Evolutionary conservation across 2,329 filamentous ascomycete genomes (phyloP), one percentile per base, ranked within the genome.

Genomic region (Epichloe amarillans): DNA sequence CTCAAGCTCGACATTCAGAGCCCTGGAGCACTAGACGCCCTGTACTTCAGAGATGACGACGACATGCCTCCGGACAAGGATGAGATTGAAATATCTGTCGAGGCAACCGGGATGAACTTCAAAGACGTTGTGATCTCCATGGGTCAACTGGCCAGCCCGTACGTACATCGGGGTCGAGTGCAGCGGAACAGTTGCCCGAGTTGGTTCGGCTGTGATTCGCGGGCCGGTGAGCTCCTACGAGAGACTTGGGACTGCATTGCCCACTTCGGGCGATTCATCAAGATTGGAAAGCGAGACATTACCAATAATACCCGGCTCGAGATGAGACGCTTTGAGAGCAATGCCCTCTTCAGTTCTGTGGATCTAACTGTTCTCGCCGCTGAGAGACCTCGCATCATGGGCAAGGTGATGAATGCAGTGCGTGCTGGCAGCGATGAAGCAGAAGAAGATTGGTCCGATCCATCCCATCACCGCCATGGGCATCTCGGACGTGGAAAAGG

Each of bases 141-240:
- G 62, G 68, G 66, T 2, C 66, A 69, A 45, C 57, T 69, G 0
- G 54, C 61, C 7, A 62, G 64, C 17, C 56, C 59, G 3, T 63
- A 64, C 26, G n/a, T n/a, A n/a, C n/a, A 55, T 64, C 3, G 68
- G 69, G 8, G 63, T 69, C 35, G 74, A 76, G 53, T 66, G 63
- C 50, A 66, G 66, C 37, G 69, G 68, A 4, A 60, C 61, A 0
- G 57, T 72, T 5, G 65, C 70, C 35, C 64, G 66, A 0, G 69
- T 86, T 14, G 87, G 86, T 7, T 65, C 75, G 1, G 71, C 69
- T 4, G 81, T 86, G 2, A 73, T 57, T 72, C 68, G 0, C 37
- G 42, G 14, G 46, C 37, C 5, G 46, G 46, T 36, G 46, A 41
- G 15, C 57, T 63, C 1, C 56, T 73, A 2, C 62, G 63, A 3